A percentile compares a stretch with the other conserved stretches of the same genome.
Conservation (phyloP, 768 basidiomycete species). For the Kondoa malvinella region DNA sequence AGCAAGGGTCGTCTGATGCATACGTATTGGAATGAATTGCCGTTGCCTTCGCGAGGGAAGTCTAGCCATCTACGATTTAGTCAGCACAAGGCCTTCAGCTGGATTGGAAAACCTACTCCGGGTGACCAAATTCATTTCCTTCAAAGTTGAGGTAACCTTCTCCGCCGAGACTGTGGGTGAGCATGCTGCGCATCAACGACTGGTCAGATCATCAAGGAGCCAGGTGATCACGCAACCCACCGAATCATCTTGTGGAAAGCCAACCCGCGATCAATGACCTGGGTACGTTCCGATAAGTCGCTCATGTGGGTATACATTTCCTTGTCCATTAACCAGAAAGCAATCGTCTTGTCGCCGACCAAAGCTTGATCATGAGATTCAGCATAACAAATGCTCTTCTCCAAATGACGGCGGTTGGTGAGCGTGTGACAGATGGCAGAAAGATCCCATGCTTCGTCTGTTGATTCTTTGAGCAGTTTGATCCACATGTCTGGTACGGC, state of each 20-base stretch:
- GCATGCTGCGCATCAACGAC: conserved; percentile 43
- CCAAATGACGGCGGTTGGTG: conserved; percentile 69
- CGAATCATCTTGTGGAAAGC: conserved; percentile 95
- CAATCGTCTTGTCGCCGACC: conserved; percentile 94
- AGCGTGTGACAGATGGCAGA: conserved; percentile 72
- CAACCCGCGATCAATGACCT: conserved; percentile 69
- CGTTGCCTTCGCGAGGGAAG: conserved; percentile 90
- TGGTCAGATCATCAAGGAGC: background rate
- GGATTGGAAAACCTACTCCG: too few species aligned
- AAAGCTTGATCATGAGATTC: conserved; percentile 97
- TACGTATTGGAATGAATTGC: conserved; percentile 78
- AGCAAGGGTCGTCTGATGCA: background rate
- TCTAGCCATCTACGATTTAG: too few species aligned
- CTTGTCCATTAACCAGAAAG: conserved; percentile 99
- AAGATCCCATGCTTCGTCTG: conserved; percentile 75
- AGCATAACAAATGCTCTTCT: conserved; percentile 81
- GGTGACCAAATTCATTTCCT: conserved; percentile 74
- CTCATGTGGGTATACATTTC: conserved; percentile 98
- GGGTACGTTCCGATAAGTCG: conserved; percentile 61
- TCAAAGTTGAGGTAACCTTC: conserved; percentile 97
- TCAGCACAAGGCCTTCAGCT: too few species aligned
- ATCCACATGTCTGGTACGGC: conserved; percentile 99
- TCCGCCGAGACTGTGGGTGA: conserved; percentile 83
- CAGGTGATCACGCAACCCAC: conserved; percentile 35
- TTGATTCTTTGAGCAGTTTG: conserved; percentile 83